phyloP scores from a whole-genome alignment of 495 filamentous ascomycete genomes.

The Podospora tetraspora region DNA sequence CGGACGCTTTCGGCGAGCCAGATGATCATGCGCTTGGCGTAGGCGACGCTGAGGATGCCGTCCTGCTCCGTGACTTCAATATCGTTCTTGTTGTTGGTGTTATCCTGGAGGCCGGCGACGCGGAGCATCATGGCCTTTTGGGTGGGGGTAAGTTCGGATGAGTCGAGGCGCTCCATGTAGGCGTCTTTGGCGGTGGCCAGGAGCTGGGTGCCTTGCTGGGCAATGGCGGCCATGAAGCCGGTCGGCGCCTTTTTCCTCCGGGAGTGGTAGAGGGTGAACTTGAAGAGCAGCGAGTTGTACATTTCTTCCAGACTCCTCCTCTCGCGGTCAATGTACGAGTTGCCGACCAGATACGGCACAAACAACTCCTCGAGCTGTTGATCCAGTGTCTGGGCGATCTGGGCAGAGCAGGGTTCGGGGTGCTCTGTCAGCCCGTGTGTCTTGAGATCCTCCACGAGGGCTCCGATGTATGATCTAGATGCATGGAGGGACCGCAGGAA shows the following conservation, averaged over 20 bases:
- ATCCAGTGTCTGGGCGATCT: conserved; percentile 79
- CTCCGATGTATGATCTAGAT: conserved; percentile 75
- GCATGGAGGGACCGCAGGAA: conserved; percentile 89
- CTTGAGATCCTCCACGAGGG: conserved; percentile 87
- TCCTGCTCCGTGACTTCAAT: conserved; percentile 89
- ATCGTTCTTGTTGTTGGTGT: conserved; percentile 56
- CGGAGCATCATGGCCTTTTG: conserved; percentile 82
- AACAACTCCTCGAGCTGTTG: conserved; percentile 97
- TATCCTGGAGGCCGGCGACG: conserved; percentile 65
- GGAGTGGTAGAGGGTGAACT: conserved; percentile 89
- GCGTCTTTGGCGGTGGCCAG: conserved; percentile 75
- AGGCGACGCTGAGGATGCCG: conserved; percentile 73
- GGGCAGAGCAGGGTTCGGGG: conserved; percentile 82
- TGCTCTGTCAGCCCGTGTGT: conserved; percentile 91
- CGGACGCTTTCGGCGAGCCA: conserved; percentile 97
- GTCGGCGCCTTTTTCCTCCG: conserved; percentile 74
- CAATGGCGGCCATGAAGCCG: conserved; percentile 82
- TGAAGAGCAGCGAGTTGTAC: conserved; percentile 89
- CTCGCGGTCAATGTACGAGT: conserved; percentile 93
- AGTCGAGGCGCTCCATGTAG: conserved; percentile 79
- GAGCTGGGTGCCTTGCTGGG: conserved; percentile 79
- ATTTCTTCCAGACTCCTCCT: conserved; percentile 84
- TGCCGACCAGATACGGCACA: conserved; percentile 88
- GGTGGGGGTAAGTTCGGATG: conserved; percentile 72
- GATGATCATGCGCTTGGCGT: conserved; percentile 91